Evolutionary conservation across 768 basidiomycete genomes (phyloP).

Genomic region (Pisolithus marmoratus): DNA sequence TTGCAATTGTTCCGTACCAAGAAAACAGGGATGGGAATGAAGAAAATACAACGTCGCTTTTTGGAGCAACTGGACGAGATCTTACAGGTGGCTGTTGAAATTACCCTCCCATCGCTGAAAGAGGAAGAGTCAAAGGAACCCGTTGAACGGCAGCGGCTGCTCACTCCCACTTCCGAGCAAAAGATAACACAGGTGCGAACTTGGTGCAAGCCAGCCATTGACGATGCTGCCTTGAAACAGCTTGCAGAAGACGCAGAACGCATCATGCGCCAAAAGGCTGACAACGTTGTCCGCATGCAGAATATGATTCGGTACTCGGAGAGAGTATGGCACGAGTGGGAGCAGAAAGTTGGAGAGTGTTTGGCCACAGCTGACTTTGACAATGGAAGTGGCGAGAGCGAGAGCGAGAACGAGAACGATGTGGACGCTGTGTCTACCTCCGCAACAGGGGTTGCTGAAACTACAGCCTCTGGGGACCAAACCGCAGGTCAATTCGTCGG

Average conservation of each 20-base stretch:
- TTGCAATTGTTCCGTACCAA: slow-evolving; percentile 74
- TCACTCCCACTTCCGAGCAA: slow-evolving; percentile 85
- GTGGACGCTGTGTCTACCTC: slow-evolving; percentile 16
- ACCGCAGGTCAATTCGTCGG: slow-evolving; percentile 16
- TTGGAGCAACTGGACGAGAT: slow-evolving; percentile 87
- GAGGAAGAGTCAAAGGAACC: slow-evolving; percentile 91
- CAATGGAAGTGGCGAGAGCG: slow-evolving; percentile 44
- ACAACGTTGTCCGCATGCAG: slow-evolving; percentile 92
- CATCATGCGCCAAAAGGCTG: slow-evolving; percentile 88
- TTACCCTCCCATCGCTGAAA: slow-evolving; percentile 82
- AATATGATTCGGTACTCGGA: slow-evolving; percentile 96
- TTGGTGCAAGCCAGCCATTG: slow-evolving; percentile 82
- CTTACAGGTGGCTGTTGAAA: slow-evolving; percentile 68
- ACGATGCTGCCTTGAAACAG: slow-evolving; percentile 78
- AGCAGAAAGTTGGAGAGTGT: slow-evolving; percentile 73
- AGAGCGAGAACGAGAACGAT: slow-evolving; percentile 36
- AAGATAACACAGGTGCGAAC: slow-evolving; percentile 77
- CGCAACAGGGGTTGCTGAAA: slow-evolving; percentile 12
- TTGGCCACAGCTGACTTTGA: slow-evolving; percentile 54
- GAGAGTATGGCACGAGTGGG: slow-evolving; percentile 97
- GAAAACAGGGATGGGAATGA: slow-evolving; percentile 74
- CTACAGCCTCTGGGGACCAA: slow-evolving; percentile 9
- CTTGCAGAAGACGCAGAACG: slow-evolving; percentile 85
- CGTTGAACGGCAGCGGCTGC: slow-evolving; percentile 85
- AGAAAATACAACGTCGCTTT: slow-evolving; percentile 74